Evolutionary conservation across 208 protist genomes (phyloP).

Genomic region (Strigomonas galati): DNA sequence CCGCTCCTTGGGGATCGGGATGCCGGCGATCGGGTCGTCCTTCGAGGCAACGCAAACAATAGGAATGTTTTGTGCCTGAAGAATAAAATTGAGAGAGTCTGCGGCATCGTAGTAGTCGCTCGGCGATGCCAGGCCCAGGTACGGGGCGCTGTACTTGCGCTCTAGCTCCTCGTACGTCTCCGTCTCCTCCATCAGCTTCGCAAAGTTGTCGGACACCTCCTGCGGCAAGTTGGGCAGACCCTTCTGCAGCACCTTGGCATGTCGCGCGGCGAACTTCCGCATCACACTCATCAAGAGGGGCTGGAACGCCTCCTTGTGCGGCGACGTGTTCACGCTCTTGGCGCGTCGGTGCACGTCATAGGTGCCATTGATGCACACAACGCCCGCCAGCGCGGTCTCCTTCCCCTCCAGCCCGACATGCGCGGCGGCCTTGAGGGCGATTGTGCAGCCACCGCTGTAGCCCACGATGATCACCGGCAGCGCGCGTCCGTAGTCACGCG

Average conservation of each 20-base stretch:
- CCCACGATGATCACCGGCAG: constrained; percentile 43
- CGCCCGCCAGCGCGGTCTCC: background rate
- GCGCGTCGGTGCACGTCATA: constrained; percentile 40
- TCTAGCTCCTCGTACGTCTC: too few species aligned
- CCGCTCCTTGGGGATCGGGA: background rate
- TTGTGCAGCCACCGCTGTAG: constrained; percentile 39
- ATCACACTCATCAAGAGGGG: constrained; percentile 23
- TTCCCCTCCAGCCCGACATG: constrained; percentile 42
- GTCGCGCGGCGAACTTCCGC: constrained; percentile 30
- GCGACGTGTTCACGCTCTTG: constrained; percentile 14
- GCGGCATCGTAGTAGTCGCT: constrained; percentile 50
- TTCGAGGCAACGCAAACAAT: background rate
- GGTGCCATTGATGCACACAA: constrained; percentile 31
- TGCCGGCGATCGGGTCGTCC: constrained; percentile 1
- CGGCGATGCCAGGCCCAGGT: too few species aligned
- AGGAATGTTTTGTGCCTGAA: background rate
- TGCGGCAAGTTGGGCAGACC: too few species aligned
- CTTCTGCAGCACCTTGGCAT: constrained; percentile 27
- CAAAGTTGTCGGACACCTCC: too few species aligned
- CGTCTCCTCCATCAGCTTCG: too few species aligned
- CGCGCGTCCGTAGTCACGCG: constrained; percentile 21
- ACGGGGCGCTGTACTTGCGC: too few species aligned
- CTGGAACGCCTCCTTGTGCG: constrained; percentile 26
- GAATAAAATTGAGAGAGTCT: constrained; percentile 26
- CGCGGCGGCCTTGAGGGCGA: constrained; percentile 34